Base-by-base conservation (phyloP, 345 rosid species). In the Eucalyptus pauciflora region DNA sequence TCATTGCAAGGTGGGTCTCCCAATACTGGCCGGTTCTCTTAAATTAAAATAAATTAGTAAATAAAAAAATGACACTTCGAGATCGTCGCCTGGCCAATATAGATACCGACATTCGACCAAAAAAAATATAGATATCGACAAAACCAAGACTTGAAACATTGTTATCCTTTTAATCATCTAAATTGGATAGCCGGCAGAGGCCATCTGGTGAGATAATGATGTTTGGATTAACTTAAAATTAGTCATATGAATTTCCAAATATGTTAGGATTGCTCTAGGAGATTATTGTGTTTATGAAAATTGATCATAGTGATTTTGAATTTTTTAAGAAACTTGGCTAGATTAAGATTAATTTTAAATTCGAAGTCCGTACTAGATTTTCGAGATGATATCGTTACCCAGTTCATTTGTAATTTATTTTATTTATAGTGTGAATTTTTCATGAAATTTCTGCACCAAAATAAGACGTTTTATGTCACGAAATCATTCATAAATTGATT, bases 351-450 rank as follows among this genome's bases (percentile, higher is more conserved):
- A 18, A 71, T 2, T 17, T 33, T 10, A 37, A 71, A 71, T 71
- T 71, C 1, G 0, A 71, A 71, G 12, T 71, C 14, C 14, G 2
- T 2, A 20, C 1, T 4, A 71, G 0, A 10, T 71, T 10, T 64
- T 71, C 0, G 3, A 3, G 8, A 71, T 71, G 18, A 37, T 7
- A 17, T 10, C 3, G 0, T 37, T 71, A 10, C 6, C 8, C 12
- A 7, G 1, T 33, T 33, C 25, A 69, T 31, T 69, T 71, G 7
- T 33, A 71, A 29, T 29, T 62, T 69, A 33, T 33, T 69, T n/a
- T 64, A 15, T 67, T 14, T 4, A 2, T 14, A 1, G 1, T 4
- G 8, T 31, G 12, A 69, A 33, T 33, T 33, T 69, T 18, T 69
- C 13, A 37, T 33, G 46, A 37, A 37, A 41, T 9, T 37, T 37